Evolutionary conservation across 2,329 filamentous ascomycete species (phyloP).

Genomic region (Pseudonectria buxi): DNA sequence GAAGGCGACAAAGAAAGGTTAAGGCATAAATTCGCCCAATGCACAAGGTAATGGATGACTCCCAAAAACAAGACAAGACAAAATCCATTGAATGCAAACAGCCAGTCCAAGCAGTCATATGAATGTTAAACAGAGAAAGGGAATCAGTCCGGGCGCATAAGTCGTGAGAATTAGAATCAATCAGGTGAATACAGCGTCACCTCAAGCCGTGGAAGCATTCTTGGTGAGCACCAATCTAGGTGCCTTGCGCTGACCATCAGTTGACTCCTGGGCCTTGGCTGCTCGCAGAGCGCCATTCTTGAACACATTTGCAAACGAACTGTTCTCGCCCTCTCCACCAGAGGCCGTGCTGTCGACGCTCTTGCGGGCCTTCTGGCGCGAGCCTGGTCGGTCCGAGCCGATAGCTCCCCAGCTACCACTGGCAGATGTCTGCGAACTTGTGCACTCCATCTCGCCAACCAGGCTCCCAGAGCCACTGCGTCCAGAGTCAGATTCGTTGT

Average conservation of each 20-base stretch:
- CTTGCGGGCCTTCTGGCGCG: conserved; percentile 57
- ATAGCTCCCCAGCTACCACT: conserved; percentile 73
- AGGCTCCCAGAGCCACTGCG: conserved; percentile 73
- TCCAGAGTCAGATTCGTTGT: conserved; percentile 68
- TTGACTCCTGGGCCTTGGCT: conserved; percentile 46
- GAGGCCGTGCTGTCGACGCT: conserved; percentile 53
- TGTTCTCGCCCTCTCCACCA: conserved; percentile 40
- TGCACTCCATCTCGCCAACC: conserved; percentile 63
- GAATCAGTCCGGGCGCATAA: conserved; percentile 30
- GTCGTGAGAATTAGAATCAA: conserved; percentile 25
- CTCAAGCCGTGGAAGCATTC: conserved; percentile 20
- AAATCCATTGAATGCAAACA: conserved; percentile 26
- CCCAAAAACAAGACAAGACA: conserved; percentile 16
- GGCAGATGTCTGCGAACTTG: conserved; percentile 69
- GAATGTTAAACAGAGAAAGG: conserved; percentile 17
- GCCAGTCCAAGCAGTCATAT: conserved; percentile 31
- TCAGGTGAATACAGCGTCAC: conserved; percentile 17
- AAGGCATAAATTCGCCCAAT: conserved; percentile 17
- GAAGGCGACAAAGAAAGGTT: conserved; percentile 11
- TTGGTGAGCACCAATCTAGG: conserved; percentile 83
- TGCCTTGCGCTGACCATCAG: conserved; percentile 66
- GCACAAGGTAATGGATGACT: conserved; percentile 18
- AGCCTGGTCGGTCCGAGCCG: conserved; percentile 75
- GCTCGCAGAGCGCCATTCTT: conserved; percentile 50
- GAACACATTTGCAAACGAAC: conserved; percentile 61